Evolutionary conservation across 1,284 basidiomycete genomes (phyloP).

Genomic region (Ganoderma resinaceum): DNA sequence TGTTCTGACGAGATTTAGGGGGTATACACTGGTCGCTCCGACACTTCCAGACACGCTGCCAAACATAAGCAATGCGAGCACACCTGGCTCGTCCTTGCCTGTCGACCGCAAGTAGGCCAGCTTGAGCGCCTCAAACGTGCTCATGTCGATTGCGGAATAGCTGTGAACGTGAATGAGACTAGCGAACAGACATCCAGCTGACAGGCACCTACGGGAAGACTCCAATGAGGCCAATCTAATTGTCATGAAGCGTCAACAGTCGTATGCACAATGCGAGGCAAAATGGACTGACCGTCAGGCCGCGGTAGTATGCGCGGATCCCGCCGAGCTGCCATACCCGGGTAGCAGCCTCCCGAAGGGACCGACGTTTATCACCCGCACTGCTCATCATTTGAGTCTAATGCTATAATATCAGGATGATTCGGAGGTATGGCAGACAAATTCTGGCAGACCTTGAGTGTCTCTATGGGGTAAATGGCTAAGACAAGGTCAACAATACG

Average conservation of each 20-base stretch:
- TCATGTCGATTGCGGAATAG: slow-evolving; percentile 94
- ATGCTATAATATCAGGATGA: slow-evolving; percentile 19
- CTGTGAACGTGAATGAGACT: slow-evolving; percentile 42
- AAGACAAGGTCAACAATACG: slow-evolving; percentile 25
- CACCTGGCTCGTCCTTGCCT: slow-evolving; percentile 83
- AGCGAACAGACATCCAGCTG: slow-evolving; percentile 16
- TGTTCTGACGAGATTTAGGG: slow-evolving; percentile 93
- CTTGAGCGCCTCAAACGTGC: slow-evolving; percentile 92
- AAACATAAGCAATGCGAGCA: slow-evolving; percentile 84
- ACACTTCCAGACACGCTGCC: slow-evolving; percentile 91
- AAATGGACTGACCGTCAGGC: slow-evolving; percentile 74
- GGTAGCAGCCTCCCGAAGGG: slow-evolving; percentile 64
- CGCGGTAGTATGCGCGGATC: slow-evolving; percentile 88
- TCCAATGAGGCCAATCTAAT: slow-evolving; percentile 85
- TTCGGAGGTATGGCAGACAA: slow-evolving; percentile 3
- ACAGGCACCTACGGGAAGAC: slow-evolving; percentile 79
- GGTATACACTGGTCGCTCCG: slow-evolving; percentile 93
- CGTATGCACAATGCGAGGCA: not conserved
- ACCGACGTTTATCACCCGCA: slow-evolving; percentile 66
- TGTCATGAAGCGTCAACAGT: slow-evolving; percentile 12
- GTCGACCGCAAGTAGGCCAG: slow-evolving; percentile 83
- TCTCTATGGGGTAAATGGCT: slow-evolving; percentile 93
- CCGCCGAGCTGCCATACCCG: slow-evolving; percentile 86
- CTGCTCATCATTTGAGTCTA: slow-evolving; percentile 96
- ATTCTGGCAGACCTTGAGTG: slow-evolving; percentile 69